Conservation (phyloP, 1,139 yeast genomes). For the Blastobotrys indianensis region DNA sequence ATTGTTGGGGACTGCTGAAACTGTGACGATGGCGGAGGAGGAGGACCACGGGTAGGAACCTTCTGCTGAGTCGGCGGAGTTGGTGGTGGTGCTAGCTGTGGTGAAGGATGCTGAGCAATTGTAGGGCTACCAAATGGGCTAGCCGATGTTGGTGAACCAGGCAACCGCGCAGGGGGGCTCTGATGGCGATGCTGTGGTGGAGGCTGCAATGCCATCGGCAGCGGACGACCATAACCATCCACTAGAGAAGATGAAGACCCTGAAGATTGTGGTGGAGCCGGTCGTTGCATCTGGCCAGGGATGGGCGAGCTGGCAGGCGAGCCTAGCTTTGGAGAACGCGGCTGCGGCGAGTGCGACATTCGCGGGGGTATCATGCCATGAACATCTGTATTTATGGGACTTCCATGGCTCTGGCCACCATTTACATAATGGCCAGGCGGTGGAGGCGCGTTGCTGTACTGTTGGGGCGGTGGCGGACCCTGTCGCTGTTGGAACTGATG, state of each 20-base stretch:
- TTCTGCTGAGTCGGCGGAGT: background rate
- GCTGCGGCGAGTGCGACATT: too few relatives aligned
- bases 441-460: background rate
- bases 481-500: background rate
- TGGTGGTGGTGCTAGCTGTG: background rate
- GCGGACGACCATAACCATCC: too few relatives aligned
- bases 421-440: background rate
- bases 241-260: too few relatives aligned
- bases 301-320: too few relatives aligned
- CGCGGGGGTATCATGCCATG: background rate
- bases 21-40: background rate
- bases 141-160: background rate
- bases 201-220: slow-evolving; percentile 1
- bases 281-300: too few relatives aligned
- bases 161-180: background rate
- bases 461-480: too few relatives aligned
- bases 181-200: slow-evolving; percentile 3
- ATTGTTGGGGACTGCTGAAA: slow-evolving; percentile 3
- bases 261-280: too few relatives aligned
- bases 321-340: too few relatives aligned
- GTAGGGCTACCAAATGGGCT: background rate
- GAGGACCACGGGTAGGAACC: too few relatives aligned
- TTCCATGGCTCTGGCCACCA: background rate
- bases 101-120: background rate
- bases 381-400: background rate